Evolutionary conservation across 2,329 filamentous ascomycete species (phyloP), one percentile per base, ranked within the genome.

Genomic region (Cercospora sp.): DNA sequence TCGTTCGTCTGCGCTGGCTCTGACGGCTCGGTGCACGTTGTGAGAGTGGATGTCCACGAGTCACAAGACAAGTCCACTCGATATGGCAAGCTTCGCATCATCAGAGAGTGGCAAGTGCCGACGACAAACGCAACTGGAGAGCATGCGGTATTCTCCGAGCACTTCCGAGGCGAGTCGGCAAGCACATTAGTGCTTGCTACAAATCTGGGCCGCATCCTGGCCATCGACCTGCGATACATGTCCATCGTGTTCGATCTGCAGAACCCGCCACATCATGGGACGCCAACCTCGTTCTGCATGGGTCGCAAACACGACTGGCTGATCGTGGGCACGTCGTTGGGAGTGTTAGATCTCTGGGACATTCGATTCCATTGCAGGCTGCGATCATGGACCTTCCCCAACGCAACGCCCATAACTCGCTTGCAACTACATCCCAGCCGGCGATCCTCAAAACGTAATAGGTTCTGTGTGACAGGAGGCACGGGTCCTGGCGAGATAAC

Each of bases 331-430:
- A 99, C 96, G 0, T 92, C 93, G 0, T 94, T 98, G 77, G 95
- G 96, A 40, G 90, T 98, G 30, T 84, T 99, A 7, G 91, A 97
- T 77, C 85, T 99, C 1, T 99, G 95, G 95, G 95, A 99, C 79
- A 84, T 99, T 48, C 90, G 95, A n/a, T 99, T 99, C 84, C 91
- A 89, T 72, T 87, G 98, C 74, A 88, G 93, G 23, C 83, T 98
- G 26, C 93, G 92, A 78, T 91, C 90, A 13, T 98, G 94, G 93
- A 93, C 93, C 0, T 86, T 97, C 30, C 89, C 92, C 0, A 92
- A 91, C 23, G 91, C 91, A 68, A 89, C 90, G 1, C 85, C 92
- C 18, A 92, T 98, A 70, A 90, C 94, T 74, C 87, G 93, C 33
- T 84, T 99, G 16, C 86, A 88, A 66, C 84, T 97, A 0, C 93